phyloP scores from a whole-genome alignment of 1,139 yeast genomes.

The Spathaspora jeffriesii region DNA sequence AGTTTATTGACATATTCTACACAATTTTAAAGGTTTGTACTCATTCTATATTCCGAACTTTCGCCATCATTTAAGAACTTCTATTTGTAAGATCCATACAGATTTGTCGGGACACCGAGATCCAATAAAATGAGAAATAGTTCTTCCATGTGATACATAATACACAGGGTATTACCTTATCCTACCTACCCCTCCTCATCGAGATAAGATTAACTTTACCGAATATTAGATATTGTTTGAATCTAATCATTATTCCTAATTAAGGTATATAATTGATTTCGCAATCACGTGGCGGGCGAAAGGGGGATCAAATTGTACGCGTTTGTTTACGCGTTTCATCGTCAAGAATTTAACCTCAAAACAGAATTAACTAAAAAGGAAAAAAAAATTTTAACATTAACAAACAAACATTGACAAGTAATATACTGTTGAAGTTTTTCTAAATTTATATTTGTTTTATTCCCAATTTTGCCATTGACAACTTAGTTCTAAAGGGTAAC shows the following conservation, averaged over 20 bases:
- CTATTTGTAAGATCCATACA: too few species aligned
- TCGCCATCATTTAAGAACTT: too few species aligned
- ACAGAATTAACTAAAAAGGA: constrained; percentile 2
- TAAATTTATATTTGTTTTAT: neutral
- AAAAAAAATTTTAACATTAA: neutral
- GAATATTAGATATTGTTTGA: neutral
- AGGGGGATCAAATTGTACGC: constrained; percentile 2
- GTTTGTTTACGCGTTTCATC: constrained; percentile 4
- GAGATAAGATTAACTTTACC: too few species aligned
- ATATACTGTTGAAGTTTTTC: neutral
- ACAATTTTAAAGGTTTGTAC: too few species aligned
- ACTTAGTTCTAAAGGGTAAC: neutral
- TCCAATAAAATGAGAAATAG: too few species aligned
- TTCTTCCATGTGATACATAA: too few species aligned
- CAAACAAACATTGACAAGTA: too few species aligned
- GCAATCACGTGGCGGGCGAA: neutral
- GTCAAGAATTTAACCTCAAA: neutral
- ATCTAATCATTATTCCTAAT: neutral
- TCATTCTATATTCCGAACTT: too few species aligned
- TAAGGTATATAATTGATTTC: neutral
- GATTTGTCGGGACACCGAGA: too few species aligned
- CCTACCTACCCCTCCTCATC: neutral
- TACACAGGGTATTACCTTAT: too few species aligned
- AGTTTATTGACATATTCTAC: too few species aligned
- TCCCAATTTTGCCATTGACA: neutral